Base-by-base conservation (phyloP, 2,329 filamentous ascomycete genomes). In the Claviceps purpurea region DNA sequence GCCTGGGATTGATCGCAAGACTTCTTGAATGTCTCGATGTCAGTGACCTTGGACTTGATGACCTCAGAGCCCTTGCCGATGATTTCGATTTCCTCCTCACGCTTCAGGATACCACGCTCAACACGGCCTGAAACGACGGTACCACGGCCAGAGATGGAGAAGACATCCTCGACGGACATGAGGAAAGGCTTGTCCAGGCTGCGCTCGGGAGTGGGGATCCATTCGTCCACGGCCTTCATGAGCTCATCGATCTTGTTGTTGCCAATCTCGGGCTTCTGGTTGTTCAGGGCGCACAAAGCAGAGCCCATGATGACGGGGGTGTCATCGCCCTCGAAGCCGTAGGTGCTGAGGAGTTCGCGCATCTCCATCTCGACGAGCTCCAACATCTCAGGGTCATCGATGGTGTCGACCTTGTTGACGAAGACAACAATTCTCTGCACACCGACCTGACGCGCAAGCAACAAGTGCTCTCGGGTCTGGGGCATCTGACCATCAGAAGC, bases 341-440 rank as follows among this genome's bases (percentile, higher is more conserved):
- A 98, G 62, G 83, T 85, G 64, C 67, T 81, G 55, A 98, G 85
- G 52, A 98, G 84, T 75, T 98, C 93, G 66, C 93, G 89, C 93
- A 98, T 98, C 78, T 98, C 93, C 86, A 98, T 95, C 81, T 98
- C 93, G 68, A 98, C 93, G 55, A 98, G 87, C 76, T 98, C 93
- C 82, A 98, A 81, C 93, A 98, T 98, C 75, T 98, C 93, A 57
- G 88, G 87, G 76, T 98, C 93, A 62, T 97, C 91, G 57, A 98
- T 82, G 59, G 89, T 88, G 70, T 98, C 93, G 68, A 97, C 81
- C 81, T 98, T 98, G 87, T 98, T 98, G 73, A 98, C 93, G 70
- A 98, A 98, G 62, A 98, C 94, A 59, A 98, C 93, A 60, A 97
- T 91, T 74, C 84, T 89, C 78, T 97, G 88, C 60, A 98, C 89